A percentile compares a stretch with the other conserved stretches of the same genome.
phyloP scores from a whole-genome alignment of 108 stramenopile species.

The Skeletonema costatum region DNA sequence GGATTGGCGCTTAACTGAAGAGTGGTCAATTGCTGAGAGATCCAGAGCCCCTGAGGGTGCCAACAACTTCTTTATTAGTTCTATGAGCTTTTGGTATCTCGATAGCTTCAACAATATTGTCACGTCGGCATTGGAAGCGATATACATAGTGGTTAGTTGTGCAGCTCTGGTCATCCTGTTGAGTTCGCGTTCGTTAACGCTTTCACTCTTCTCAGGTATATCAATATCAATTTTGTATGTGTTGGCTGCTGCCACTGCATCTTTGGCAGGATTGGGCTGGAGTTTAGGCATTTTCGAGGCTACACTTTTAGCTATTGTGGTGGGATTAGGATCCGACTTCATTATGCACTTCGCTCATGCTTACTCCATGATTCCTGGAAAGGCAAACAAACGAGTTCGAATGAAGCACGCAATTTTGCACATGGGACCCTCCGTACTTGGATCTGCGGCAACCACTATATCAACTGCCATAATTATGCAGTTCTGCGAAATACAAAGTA shows the following conservation, averaged over 20 bases:
- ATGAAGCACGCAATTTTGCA: constrained; percentile 49
- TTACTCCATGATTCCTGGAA: constrained; percentile 43
- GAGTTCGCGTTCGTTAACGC: constrained; percentile 43
- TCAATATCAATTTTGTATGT: constrained; percentile 58
- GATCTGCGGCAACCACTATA: constrained; percentile 57
- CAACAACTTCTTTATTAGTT: constrained; percentile 27
- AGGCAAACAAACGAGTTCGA: constrained; percentile 25
- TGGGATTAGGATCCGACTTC: constrained; percentile 59
- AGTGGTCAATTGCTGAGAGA: constrained; percentile 35
- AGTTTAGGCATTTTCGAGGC: constrained; percentile 55
- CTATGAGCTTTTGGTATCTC: constrained; percentile 55
- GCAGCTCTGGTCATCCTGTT: constrained; percentile 52
- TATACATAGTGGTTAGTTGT: constrained; percentile 30
- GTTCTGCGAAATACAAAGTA: constrained; percentile 3
- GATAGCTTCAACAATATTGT: constrained; percentile 57
- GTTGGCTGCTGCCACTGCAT: constrained; percentile 56
- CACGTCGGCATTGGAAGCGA: constrained; percentile 1
- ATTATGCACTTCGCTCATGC: constrained; percentile 64
- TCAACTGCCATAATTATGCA: constrained; percentile 51
- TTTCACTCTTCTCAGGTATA: constrained; percentile 47
- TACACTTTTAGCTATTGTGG: constrained; percentile 63
- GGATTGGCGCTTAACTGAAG: constrained; percentile 49
- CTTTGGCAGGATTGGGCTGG: constrained; percentile 55
- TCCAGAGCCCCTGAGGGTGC: constrained; percentile 32
- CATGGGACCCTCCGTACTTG: constrained; percentile 64